Base-by-base conservation (phyloP, 306 rosid species). In the Clitoria ternatea region DNA sequence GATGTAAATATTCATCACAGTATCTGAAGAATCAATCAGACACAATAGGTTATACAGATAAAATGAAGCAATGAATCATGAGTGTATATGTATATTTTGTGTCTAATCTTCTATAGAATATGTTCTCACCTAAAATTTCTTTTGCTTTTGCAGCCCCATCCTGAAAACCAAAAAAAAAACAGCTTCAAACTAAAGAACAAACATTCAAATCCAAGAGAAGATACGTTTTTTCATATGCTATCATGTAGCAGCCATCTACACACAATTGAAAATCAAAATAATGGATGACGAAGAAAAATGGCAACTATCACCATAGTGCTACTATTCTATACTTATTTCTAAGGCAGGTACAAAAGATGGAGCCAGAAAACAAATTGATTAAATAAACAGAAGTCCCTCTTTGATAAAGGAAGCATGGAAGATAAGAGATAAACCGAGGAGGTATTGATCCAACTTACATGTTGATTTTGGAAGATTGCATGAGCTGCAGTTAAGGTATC, bases 401-500 rank as follows among this genome's bases (percentile, higher is more conserved):
- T 32, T 19, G 57, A 50, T 50, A 35, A 66, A 45, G 69, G 49
- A 59, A 43, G 30, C 52, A 44, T 24, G 69, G 29, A 66, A 18
- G n/a, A n/a, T n/a, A n/a, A n/a, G n/a, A 74, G 56, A 55, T 32
- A 32, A 78, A 57, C 47, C 20, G 49, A 15, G 62, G 66, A 18
- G 66, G 71, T n/a, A 40, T 13, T 60, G 27, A 55, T 71, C 24
- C 14, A 49, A 77, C 97, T 84, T 74, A 95, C 99, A 82, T 59
- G 85, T 70, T 86, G 96, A 83, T 71, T 86, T 84, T 86, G 96
- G 77, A 81, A 88, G 77, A 91, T 62, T 73, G 91, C 83, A 35
- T 79, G 90, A 15, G 96, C 92, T 2, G 97, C 91, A 37, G 86
- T 85, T 80, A 95, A 80, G 59, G 81, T 24, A 81, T 91, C 99